Evolutionary conservation across 179 eudicot species (phyloP).

Genomic region (Vitellaria paradoxa): DNA sequence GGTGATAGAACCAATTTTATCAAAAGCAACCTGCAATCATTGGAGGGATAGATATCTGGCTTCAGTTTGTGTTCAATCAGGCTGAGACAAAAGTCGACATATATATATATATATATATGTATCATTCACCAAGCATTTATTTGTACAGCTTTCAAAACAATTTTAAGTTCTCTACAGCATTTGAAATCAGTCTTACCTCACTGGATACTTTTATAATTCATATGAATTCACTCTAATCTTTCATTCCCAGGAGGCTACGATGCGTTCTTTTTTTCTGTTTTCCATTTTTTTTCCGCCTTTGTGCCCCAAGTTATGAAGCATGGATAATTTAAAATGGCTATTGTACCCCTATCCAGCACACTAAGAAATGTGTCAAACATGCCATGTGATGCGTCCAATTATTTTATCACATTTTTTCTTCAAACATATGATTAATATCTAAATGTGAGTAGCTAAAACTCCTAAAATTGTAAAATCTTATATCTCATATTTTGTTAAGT

Average conservation of each 20-base stretch:
- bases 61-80: neutral
- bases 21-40: conserved; percentile 78
- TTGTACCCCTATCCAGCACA: too few species aligned
- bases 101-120: neutral
- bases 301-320: too few species aligned
- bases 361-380: too few species aligned
- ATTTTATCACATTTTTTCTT: neutral
- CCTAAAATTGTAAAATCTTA: too few species aligned
- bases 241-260: neutral
- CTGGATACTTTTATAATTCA: neutral
- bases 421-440: neutral
- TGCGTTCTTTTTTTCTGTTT: neutral
- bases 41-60: neutral
- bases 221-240: neutral
- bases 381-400: too few species aligned
- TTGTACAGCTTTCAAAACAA: neutral
- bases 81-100: neutral
- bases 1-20: conserved; percentile 76
- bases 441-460: too few species aligned
- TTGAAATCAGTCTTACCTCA: neutral
- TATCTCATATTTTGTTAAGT: too few species aligned
- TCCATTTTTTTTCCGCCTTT: too few species aligned
- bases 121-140: neutral
- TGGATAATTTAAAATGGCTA: too few species aligned
- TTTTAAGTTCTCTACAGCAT: neutral